phyloP scores from a whole-genome alignment of 2,329 filamentous ascomycete genomes.

The Calonectria pseudoturangicola region DNA sequence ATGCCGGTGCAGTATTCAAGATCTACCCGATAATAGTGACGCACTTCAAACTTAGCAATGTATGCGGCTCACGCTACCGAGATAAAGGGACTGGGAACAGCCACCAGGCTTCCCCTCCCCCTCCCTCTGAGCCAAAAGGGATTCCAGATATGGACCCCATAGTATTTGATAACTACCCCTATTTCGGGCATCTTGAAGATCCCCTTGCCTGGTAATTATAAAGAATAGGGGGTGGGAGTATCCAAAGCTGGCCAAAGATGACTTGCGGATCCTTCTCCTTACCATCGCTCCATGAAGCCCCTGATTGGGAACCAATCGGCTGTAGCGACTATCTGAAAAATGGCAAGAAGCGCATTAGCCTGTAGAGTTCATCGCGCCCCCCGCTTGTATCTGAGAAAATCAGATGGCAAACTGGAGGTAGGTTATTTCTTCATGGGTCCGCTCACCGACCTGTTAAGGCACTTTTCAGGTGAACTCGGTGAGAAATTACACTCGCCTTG shows the following conservation, averaged over 20 bases:
- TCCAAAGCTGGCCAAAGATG: neutral
- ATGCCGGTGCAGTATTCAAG: neutral
- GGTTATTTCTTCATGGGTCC: neutral
- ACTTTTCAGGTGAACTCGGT: neutral
- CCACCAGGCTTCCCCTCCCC: too few species aligned
- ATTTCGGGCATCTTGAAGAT: neutral
- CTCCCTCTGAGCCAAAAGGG: neutral
- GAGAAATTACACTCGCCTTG: neutral
- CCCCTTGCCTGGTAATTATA: too few species aligned
- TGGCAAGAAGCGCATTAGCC: too few species aligned
- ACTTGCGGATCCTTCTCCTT: slow-evolving; percentile 10
- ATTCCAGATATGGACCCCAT: neutral
- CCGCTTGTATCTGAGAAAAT: neutral
- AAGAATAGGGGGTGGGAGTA: slow-evolving; percentile 1
- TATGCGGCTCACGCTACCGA: neutral
- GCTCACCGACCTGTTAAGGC: slow-evolving; percentile 2
- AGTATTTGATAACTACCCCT: neutral
- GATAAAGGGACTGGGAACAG: neutral
- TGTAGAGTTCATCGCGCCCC: neutral
- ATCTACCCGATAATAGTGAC: neutral
- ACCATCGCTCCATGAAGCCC: neutral
- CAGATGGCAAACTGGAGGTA: neutral
- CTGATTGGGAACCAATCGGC: slow-evolving; percentile 3
- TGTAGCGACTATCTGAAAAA: neutral
- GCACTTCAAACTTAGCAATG: neutral